phyloP scores from a whole-genome alignment of 1,284 basidiomycete genomes.

The Puccinia brachypodii region DNA sequence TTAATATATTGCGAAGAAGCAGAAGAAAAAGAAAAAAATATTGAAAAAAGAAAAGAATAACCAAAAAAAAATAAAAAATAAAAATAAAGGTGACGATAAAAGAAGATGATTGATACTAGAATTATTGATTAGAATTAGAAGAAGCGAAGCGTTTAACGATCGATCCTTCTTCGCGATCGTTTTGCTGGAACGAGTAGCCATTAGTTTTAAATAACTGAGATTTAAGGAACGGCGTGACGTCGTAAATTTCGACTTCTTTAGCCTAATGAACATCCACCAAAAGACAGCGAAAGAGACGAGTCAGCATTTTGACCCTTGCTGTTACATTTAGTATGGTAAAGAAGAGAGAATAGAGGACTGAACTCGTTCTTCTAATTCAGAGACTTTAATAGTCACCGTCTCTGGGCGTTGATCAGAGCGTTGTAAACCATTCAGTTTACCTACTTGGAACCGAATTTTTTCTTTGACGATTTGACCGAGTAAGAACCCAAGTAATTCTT shows the following conservation, averaged over 20 bases:
- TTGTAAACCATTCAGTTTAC: constrained; percentile 69
- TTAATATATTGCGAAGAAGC: no score
- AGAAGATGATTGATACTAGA: neutral
- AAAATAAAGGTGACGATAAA: neutral
- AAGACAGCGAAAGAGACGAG: constrained; percentile 44
- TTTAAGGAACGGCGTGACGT: constrained; percentile 78
- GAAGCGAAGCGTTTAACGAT: constrained; percentile 34
- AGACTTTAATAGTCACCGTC: constrained; percentile 85
- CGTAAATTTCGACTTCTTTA: constrained; percentile 92
- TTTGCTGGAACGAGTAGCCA: constrained; percentile 68
- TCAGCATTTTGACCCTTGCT: constrained; percentile 28
- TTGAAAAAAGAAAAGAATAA: no score
- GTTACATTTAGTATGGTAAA: neutral
- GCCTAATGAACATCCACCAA: constrained; percentile 63
- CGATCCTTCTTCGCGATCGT: neutral
- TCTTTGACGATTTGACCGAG: constrained; percentile 93
- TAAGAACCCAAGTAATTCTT: constrained; percentile 91
- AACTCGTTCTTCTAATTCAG: constrained; percentile 94
- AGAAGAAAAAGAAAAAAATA: no score
- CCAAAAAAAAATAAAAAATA: no score
- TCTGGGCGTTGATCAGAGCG: constrained; percentile 84
- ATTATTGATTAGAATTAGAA: neutral
- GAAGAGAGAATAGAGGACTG: constrained; percentile 50
- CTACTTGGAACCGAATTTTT: constrained; percentile 77
- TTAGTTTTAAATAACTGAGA: constrained; percentile 85